A percentile compares a stretch with the other conserved stretches of the same genome.
phyloP scores from a whole-genome alignment of 1,284 basidiomycete genomes.

The Testicularia cyperi region DNA sequence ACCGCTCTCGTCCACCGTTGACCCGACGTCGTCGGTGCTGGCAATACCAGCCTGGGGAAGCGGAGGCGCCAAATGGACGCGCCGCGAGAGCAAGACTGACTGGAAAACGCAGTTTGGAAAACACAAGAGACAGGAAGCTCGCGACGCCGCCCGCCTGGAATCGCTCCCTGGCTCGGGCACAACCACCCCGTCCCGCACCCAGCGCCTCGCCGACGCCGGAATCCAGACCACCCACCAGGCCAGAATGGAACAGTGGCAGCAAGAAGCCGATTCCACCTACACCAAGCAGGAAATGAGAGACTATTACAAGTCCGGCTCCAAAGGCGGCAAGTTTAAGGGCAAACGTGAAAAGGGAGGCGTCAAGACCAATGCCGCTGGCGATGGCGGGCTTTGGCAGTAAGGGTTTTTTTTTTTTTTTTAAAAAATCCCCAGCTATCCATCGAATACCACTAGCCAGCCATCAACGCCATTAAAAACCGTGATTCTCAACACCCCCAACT shows the following conservation, averaged over 20 bases:
- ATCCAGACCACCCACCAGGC: constrained; percentile 36
- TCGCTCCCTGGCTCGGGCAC: constrained; percentile 27
- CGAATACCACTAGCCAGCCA: no score
- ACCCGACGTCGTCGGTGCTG: no score
- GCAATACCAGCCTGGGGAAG: constrained; percentile 34
- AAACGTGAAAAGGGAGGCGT: constrained; percentile 50
- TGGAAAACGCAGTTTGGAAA: constrained; percentile 47
- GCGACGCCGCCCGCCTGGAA: constrained; percentile 32
- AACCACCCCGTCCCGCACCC: constrained; percentile 39
- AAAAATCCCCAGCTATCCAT: no score
- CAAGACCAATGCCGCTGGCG: constrained; percentile 37
- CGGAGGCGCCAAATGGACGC: constrained; percentile 48
- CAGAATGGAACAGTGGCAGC: constrained; percentile 49
- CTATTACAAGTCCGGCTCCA: constrained; percentile 48
- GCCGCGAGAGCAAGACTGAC: constrained; percentile 50
- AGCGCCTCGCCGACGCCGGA: constrained; percentile 41
- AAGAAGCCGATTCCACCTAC: constrained; percentile 24
- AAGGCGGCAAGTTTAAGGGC: constrained; percentile 53
- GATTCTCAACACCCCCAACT: no score
- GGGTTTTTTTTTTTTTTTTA: no score
- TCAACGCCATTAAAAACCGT: no score
- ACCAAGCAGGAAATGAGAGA: constrained; percentile 49
- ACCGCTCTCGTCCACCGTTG: constrained; percentile 16
- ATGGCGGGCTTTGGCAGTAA: constrained; percentile 51
- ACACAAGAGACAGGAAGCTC: constrained; percentile 24